Percentiles rank a stretch among this genome's conserved stretches.
Conservation (phyloP, 305 asterid genomes). For the Ilex paraguariensis region DNA sequence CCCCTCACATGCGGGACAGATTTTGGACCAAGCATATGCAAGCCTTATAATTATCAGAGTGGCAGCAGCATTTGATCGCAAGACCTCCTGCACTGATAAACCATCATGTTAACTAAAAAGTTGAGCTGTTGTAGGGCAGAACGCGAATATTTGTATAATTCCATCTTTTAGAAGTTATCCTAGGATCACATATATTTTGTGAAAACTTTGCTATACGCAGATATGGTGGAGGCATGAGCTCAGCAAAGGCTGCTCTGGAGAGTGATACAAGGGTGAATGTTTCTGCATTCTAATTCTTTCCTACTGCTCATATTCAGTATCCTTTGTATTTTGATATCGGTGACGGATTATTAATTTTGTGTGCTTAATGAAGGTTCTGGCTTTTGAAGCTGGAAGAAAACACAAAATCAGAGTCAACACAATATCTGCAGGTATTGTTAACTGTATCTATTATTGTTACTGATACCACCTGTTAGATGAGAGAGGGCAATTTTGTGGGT, state of each 20-base stretch:
- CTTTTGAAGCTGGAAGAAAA: conserved; percentile 91
- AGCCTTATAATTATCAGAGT: too few species aligned
- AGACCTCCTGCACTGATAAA: too few species aligned
- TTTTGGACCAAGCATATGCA: too few species aligned
- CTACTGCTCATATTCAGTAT: background rate
- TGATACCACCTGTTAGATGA: background rate
- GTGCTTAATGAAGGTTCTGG: conserved; percentile 51
- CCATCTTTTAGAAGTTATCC: too few species aligned
- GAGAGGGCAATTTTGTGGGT: background rate
- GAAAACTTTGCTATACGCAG: conserved; percentile 20
- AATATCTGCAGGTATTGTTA: conserved; percentile 72
- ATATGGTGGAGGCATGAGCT: conserved; percentile 95
- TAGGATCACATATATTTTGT: background rate
- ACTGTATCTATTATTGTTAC: background rate
- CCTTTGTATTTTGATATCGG: background rate
- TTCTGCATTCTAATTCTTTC: background rate
- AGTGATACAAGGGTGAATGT: conserved; percentile 70
- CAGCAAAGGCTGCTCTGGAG: conserved; percentile 87
- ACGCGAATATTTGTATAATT: too few species aligned
- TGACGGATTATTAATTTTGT: background rate
- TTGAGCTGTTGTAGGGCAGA: too few species aligned
- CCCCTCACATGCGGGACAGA: too few species aligned
- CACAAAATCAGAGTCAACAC: conserved; percentile 81
- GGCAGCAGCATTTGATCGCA: too few species aligned
- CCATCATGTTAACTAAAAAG: too few species aligned